A percentile compares a stretch with the other conserved stretches of the same genome.
These are phyloP conservation scores for Skeletonema costatum DNA, from an alignment of 108 stramenopile genomes.

Conservation along the genomic window DNA sequence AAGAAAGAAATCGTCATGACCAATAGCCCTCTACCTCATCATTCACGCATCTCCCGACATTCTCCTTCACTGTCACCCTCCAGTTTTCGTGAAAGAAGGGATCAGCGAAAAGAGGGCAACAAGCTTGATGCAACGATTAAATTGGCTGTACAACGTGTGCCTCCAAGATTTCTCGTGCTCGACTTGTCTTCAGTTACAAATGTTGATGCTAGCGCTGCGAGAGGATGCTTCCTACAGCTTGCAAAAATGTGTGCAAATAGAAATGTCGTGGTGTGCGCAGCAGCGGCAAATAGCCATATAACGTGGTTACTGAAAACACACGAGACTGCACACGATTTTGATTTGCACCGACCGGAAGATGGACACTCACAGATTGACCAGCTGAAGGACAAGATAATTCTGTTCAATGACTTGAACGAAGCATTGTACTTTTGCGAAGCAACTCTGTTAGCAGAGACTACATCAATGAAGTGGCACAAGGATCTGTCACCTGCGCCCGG, in stretches of 20 bases:
- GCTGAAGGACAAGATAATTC: conserved; percentile 38
- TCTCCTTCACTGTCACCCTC: conserved; percentile 20
- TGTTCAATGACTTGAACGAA: conserved; percentile 42
- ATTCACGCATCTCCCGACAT: conserved; percentile 28
- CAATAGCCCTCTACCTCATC: conserved; percentile 40
- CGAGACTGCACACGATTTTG: conserved; percentile 60
- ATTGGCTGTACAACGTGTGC: conserved; percentile 12
- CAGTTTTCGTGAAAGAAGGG: conserved; percentile 6
- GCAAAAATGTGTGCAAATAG: conserved; percentile 70
- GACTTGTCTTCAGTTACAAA: conserved; percentile 75
- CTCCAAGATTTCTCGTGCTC: conserved; percentile 71
- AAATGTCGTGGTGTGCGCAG: conserved; percentile 72
- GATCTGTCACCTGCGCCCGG: conserved; percentile 13
- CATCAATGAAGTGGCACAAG: conserved; percentile 27
- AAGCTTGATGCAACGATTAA: not conserved
- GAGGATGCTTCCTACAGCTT: conserved; percentile 86
- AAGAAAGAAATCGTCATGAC: conserved; percentile 39
- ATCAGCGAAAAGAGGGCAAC: conserved; percentile 10
- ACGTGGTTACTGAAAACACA: conserved; percentile 87
- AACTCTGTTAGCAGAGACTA: conserved; percentile 46
- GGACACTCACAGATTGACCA: conserved; percentile 16
- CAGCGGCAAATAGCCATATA: conserved; percentile 68
- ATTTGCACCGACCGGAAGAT: conserved; percentile 44
- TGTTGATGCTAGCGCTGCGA: conserved; percentile 81
- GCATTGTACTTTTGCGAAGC: conserved; percentile 83